These are phyloP conservation scores for Yamadazyma sp. DNA, from an alignment of 805 yeast species.

Conservation along the genomic window DNA sequence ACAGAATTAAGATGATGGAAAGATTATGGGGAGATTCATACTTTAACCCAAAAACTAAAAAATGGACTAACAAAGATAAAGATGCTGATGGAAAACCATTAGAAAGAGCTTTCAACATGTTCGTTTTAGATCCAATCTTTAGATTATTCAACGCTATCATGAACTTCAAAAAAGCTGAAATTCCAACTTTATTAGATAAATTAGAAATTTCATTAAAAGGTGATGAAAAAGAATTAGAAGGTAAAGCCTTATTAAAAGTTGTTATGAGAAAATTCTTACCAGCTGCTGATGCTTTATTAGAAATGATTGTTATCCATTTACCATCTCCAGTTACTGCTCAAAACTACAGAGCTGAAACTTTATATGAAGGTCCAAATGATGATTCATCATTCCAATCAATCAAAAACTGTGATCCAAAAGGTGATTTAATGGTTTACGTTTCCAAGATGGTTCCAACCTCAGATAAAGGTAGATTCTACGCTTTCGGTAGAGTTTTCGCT, in stretches of 20 bases:
- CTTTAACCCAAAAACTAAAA: conserved; percentile 99
- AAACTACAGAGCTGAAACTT: conserved; percentile 97
- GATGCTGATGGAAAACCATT: conserved; percentile 93
- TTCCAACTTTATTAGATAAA: conserved; percentile 86
- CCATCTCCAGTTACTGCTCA: conserved; percentile 99
- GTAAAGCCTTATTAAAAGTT: conserved; percentile 96
- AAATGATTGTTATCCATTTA: conserved; percentile 97
- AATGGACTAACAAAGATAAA: conserved; percentile 95
- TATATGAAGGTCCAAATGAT: conserved; percentile 98
- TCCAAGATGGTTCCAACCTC: conserved; percentile 99
- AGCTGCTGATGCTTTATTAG: conserved; percentile 99
- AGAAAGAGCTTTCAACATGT: conserved; percentile 99
- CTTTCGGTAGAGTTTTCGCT: conserved; percentile 99
- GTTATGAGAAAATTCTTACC: conserved; percentile 99
- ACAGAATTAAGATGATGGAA: conserved; percentile 96
- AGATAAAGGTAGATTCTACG: conserved; percentile 99
- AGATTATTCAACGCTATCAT: conserved; percentile 94
- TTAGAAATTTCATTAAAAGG: conserved; percentile 90
- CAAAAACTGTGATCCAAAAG: conserved; percentile 97
- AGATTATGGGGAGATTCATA: conserved; percentile 99
- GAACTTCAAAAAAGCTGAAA: conserved; percentile 99
- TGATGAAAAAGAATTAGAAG: conserved; percentile 98
- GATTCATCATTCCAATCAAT: conserved; percentile 89
- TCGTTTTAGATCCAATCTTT: conserved; percentile 98
- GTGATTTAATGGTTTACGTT: conserved; percentile 98